phyloP scores from a whole-genome alignment of 2,329 filamentous ascomycete genomes.

The Beauveria sp. region DNA sequence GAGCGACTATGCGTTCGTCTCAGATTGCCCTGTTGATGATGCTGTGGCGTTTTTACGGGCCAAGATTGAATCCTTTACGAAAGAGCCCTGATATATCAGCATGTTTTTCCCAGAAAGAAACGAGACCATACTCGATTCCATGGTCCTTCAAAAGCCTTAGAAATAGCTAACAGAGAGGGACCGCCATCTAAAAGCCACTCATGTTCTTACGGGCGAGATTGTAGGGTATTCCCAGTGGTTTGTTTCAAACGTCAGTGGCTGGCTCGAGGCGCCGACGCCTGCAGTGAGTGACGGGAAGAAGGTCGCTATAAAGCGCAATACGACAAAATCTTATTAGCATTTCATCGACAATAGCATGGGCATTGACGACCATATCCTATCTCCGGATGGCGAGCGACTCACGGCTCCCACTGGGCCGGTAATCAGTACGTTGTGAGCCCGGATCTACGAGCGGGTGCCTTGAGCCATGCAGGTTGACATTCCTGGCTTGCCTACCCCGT shows the following conservation, averaged over 20 bases:
- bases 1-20: not conserved
- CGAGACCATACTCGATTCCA: conserved; percentile 13
- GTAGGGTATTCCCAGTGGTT: conserved; percentile 16
- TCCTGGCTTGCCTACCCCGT: not conserved
- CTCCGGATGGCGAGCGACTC: not conserved
- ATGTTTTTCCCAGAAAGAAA: conserved; percentile 9
- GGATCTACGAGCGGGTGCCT: not conserved
- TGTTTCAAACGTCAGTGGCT: conserved; percentile 3
- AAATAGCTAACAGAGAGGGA: conserved; percentile 14
- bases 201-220: conserved; percentile 15
- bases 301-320: not conserved
- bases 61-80: conserved; percentile 16
- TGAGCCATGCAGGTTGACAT: not conserved
- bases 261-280: conserved; percentile 12
- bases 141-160: conserved; percentile 13
- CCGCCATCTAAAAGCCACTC: conserved; percentile 16
- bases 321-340: not conserved
- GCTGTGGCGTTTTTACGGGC: conserved; percentile 13
- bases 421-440: conserved; percentile 9
- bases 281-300: conserved; percentile 6
- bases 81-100: conserved; percentile 17
- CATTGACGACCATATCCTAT: conserved; percentile 2
- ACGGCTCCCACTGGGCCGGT: conserved; percentile 6
- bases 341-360: conserved; percentile 2
- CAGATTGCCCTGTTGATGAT: conserved; percentile 3